phyloP scores from a whole-genome alignment of 371 early-diverging fungal species.

The Mucor piriformis region DNA sequence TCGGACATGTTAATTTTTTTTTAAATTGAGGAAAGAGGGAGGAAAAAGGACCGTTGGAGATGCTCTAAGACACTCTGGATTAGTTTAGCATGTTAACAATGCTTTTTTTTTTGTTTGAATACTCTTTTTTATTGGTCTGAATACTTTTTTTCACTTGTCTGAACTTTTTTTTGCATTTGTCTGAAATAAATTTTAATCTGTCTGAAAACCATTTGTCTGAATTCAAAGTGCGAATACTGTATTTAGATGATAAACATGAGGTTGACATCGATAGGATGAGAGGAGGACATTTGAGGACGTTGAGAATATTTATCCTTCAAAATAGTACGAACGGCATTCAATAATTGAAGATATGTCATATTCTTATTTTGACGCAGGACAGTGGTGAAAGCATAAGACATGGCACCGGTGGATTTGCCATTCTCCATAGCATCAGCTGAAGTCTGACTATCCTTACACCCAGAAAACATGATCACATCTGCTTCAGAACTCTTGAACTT shows the following conservation, averaged over 20 bases:
- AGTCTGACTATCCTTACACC: slow-evolving; percentile 87
- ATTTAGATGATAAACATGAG: slow-evolving; percentile 68
- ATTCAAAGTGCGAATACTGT: no score
- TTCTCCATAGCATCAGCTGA: slow-evolving; percentile 77
- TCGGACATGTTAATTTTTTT: no score
- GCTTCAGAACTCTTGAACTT: slow-evolving; percentile 59
- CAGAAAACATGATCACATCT: slow-evolving; percentile 84
- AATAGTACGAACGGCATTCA: slow-evolving; percentile 70
- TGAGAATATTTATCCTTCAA: slow-evolving; percentile 74
- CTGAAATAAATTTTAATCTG: no score
- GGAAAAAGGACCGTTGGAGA: no score
- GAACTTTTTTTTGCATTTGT: no score
- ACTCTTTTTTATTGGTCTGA: no score
- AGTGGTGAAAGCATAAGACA: slow-evolving; percentile 77
- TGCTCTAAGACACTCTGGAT: no score
- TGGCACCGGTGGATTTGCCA: slow-evolving; percentile 77
- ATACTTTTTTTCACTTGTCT: no score
- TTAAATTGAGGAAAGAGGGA: no score
- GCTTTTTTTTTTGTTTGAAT: no score
- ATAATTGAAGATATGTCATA: slow-evolving; percentile 73
- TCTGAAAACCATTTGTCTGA: no score
- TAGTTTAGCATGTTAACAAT: no score
- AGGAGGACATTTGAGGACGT: slow-evolving; percentile 80
- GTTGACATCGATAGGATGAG: slow-evolving; percentile 77
- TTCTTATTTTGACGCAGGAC: slow-evolving; percentile 61